phyloP scores from a whole-genome alignment of 805 yeast genomes.

The Candida manassasensis region DNA sequence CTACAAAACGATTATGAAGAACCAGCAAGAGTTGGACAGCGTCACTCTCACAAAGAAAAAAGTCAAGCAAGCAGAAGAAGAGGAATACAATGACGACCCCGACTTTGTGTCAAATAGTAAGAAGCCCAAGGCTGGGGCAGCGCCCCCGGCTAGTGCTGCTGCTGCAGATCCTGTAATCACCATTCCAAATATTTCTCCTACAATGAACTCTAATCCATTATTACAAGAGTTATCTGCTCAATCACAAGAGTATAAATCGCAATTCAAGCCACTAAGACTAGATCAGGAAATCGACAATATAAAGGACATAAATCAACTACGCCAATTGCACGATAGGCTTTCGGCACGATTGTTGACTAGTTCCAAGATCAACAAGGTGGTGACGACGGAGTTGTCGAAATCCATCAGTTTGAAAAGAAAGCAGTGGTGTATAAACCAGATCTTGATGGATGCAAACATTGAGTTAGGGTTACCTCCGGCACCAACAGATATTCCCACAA shows the following conservation, averaged over 20 bases:
- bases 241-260: conserved; percentile 3
- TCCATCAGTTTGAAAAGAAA: conserved; percentile 28
- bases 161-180: background rate
- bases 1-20: conserved; percentile 7
- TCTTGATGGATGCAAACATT: conserved; percentile 40
- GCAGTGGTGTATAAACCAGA: conserved; percentile 39
- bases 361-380: conserved; percentile 32
- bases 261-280: conserved; percentile 5
- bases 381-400: conserved; percentile 23
- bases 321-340: conserved; percentile 23
- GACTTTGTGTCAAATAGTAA: background rate
- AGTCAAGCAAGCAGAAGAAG: conserved; percentile 2
- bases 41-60: background rate
- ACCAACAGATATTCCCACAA: conserved; percentile 3
- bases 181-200: background rate
- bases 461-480: conserved; percentile 30
- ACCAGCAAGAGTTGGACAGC: conserved; percentile 8
- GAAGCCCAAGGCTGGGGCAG: background rate
- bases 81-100: conserved; percentile 1
- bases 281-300: conserved; percentile 13
- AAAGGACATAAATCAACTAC: conserved; percentile 14
- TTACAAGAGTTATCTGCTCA: conserved; percentile 5
- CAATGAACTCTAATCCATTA: conserved; percentile 2
- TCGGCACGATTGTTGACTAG: conserved; percentile 33
- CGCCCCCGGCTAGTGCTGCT: background rate